Percentiles rank a stretch among this genome's conserved stretches.
Conservation (phyloP, 2,329 filamentous ascomycete genomes). For the Phaeosphaeria sp. region DNA sequence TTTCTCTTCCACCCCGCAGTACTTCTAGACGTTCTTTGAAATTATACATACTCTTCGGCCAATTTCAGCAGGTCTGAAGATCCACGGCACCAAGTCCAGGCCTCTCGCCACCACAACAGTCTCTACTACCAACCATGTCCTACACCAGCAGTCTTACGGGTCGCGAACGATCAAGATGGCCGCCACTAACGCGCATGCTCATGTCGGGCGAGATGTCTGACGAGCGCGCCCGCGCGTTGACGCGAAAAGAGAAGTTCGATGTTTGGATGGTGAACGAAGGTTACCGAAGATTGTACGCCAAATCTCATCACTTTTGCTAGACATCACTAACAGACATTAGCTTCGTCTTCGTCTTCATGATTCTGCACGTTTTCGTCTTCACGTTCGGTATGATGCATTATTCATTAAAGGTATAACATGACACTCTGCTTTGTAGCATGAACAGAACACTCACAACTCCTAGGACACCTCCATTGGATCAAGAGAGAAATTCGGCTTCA, state of each 20-base stretch:
- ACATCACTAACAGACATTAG: constrained; percentile 53
- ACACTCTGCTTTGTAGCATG: not conserved
- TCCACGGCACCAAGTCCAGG: constrained; percentile 32
- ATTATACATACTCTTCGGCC: constrained; percentile 30
- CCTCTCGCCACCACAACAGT: constrained; percentile 18
- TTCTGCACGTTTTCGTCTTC: constrained; percentile 78
- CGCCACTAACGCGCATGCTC: constrained; percentile 80
- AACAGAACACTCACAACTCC: constrained; percentile 11
- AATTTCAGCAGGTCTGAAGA: constrained; percentile 51
- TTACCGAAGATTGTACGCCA: constrained; percentile 73
- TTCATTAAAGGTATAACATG: constrained; percentile 65
- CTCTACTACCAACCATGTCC: constrained; percentile 33
- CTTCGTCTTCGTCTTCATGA: constrained; percentile 77
- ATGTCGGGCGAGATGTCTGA: constrained; percentile 82
- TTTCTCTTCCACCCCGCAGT: not conserved
- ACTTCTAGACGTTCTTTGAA: constrained; percentile 40
- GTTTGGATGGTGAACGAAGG: constrained; percentile 91
- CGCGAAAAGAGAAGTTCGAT: constrained; percentile 75
- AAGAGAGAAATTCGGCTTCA: constrained; percentile 73
- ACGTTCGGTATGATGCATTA: constrained; percentile 82
- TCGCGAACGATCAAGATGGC: constrained; percentile 78
- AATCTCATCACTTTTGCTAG: not conserved
- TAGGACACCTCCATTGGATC: constrained; percentile 69
- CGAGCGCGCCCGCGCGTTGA: constrained; percentile 72
- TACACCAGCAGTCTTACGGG: constrained; percentile 46